These are phyloP conservation scores for Yamadazyma sp. DNA, from an alignment of 1,139 yeast species.

Conservation along the genomic window DNA sequence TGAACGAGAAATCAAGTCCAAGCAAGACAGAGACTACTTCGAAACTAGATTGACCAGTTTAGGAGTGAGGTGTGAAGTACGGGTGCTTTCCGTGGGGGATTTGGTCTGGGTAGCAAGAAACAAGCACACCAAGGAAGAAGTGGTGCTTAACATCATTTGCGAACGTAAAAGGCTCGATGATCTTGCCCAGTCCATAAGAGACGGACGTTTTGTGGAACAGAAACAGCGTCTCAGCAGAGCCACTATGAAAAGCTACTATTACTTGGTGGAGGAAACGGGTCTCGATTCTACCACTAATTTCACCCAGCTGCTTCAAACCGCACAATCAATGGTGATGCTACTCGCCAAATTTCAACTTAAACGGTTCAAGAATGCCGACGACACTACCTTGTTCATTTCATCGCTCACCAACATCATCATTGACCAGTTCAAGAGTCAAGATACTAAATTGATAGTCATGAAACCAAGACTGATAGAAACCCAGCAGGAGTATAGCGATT, in stretches of 20 bases:
- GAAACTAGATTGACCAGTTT: constrained; percentile 48
- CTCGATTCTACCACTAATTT: constrained; percentile 33
- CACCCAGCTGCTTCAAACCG: constrained; percentile 70
- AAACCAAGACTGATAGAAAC: constrained; percentile 50
- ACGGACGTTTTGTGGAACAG: constrained; percentile 87
- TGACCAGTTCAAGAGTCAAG: constrained; percentile 28
- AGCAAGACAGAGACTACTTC: constrained; percentile 64
- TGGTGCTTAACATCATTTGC: constrained; percentile 73
- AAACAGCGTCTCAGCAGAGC: constrained; percentile 71
- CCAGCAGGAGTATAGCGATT: constrained; percentile 51
- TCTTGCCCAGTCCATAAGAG: constrained; percentile 75
- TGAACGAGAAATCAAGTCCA: constrained; percentile 73
- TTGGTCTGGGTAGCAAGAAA: constrained; percentile 84
- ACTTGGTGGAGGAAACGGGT: constrained; percentile 73
- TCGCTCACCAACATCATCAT: constrained; percentile 54
- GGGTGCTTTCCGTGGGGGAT: constrained; percentile 80
- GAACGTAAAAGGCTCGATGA: constrained; percentile 92
- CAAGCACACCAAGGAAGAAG: constrained; percentile 55
- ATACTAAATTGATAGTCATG: constrained; percentile 43
- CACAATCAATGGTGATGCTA: constrained; percentile 71
- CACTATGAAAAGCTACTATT: constrained; percentile 66
- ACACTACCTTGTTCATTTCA: constrained; percentile 66
- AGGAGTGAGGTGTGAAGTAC: constrained; percentile 54
- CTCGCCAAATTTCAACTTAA: constrained; percentile 67
- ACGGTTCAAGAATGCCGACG: constrained; percentile 71